phyloP scores from a whole-genome alignment of 116 monocot genomes.

The Dioscorea cayenensis region DNA sequence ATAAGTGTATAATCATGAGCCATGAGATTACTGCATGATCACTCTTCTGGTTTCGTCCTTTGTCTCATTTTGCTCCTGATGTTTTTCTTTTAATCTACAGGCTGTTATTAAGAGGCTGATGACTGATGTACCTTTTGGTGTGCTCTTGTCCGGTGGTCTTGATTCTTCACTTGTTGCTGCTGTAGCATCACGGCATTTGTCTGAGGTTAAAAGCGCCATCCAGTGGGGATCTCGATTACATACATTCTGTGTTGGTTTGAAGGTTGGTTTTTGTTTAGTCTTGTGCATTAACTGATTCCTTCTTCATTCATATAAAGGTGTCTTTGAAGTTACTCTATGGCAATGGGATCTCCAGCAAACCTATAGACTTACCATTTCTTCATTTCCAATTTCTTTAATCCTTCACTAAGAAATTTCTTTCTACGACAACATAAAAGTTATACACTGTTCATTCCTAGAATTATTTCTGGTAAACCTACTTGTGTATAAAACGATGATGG shows the following conservation, averaged over 20 bases:
- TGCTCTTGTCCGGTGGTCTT: conserved; percentile 93
- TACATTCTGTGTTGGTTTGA: conserved; percentile 88
- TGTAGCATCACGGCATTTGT: conserved; percentile 71
- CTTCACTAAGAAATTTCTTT: too few species aligned
- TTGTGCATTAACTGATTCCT: too few species aligned
- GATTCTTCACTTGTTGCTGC: conserved; percentile 98
- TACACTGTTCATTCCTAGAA: too few species aligned
- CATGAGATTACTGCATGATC: background rate
- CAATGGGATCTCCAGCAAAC: too few species aligned
- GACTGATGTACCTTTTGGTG: conserved; percentile 98
- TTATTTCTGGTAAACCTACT: too few species aligned
- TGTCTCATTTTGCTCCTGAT: background rate
- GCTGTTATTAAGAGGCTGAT: conserved; percentile 92
- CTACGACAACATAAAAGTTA: too few species aligned
- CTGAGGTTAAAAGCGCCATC: conserved; percentile 53
- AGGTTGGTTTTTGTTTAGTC: conserved; percentile 32
- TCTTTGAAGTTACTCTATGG: too few species aligned
- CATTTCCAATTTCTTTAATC: too few species aligned
- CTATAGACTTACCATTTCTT: too few species aligned
- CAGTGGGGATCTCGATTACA: conserved; percentile 95
- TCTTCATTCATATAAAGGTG: too few species aligned
- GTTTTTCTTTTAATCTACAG: conserved; percentile 20
- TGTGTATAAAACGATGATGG: too few species aligned
- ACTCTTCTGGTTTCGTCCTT: background rate
- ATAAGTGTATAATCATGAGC: background rate